These are phyloP conservation scores for Nicotiana tomentosiformis DNA, from an alignment of 257 asterid genomes.

Conservation along the genomic window DNA sequence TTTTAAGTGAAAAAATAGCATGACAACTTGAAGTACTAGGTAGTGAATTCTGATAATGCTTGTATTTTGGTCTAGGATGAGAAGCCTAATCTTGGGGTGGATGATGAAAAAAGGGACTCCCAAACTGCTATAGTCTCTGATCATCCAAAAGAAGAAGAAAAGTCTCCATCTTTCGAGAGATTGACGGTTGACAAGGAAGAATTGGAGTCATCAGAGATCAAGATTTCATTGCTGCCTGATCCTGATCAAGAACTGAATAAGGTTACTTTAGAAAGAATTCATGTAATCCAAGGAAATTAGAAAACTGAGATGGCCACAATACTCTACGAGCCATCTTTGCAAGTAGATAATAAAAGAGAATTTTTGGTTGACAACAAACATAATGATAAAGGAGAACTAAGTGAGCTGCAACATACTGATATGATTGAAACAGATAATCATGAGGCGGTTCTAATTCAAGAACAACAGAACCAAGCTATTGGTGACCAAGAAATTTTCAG, in stretches of 20 bases:
- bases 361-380: too few relatives aligned
- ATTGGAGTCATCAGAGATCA: neutral
- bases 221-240: neutral
- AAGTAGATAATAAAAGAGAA: neutral
- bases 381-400: conserved; percentile 16
- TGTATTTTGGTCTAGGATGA: conserved; percentile 37
- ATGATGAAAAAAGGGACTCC: conserved; percentile 10
- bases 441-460: neutral
- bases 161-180: neutral
- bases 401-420: conserved; percentile 7
- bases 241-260: neutral
- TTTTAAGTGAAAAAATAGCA: neutral
- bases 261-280: neutral
- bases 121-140: neutral
- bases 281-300: neutral
- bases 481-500: conserved; percentile 6
- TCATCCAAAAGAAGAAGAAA: neutral
- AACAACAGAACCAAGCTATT: neutral
- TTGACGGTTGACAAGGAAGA: neutral
- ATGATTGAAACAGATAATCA: neutral
- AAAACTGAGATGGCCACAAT: neutral
- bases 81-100: conserved; percentile 15
- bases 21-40: neutral
- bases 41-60: neutral
- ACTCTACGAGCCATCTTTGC: neutral